Conservation (phyloP, 176 grass and related monocot genomes). For the Aechmea fasciata region DNA sequence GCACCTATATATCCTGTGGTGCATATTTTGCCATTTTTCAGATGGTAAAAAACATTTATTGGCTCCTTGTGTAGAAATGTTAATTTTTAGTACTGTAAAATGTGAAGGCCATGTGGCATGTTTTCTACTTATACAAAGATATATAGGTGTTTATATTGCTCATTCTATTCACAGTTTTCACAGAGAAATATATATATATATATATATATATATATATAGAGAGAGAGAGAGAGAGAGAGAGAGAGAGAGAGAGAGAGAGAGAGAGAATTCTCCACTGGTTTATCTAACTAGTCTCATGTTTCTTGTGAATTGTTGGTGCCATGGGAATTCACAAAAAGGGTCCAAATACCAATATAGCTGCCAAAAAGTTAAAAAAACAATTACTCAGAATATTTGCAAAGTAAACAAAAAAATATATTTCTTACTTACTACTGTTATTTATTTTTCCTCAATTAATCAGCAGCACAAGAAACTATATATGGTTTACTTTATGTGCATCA, state of each 20-base stretch:
- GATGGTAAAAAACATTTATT: neutral
- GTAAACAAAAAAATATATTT: too few species aligned
- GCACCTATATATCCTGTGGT: neutral
- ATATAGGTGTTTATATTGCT: neutral
- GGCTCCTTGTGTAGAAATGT: neutral
- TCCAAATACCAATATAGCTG: neutral
- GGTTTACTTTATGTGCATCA: too few species aligned
- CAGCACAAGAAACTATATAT: too few species aligned
- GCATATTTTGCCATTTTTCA: neutral
- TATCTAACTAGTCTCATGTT: slow-evolving; percentile 27
- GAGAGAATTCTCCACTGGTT: neutral
- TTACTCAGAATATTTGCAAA: too few species aligned
- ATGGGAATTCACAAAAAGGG: slow-evolving; percentile 14
- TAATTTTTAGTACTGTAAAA: neutral
- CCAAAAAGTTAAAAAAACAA: neutral
- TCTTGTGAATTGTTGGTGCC: slow-evolving; percentile 38
- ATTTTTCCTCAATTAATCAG: too few species aligned
- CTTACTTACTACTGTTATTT: too few species aligned
- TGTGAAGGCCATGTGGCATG: neutral
- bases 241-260: slow-evolving; percentile 10
- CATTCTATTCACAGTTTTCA: slow-evolving; percentile 54
- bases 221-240: slow-evolving; percentile 4
- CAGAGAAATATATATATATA: slow-evolving; percentile 22
- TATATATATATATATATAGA: too few species aligned
- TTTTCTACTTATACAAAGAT: neutral